Conservation (phyloP, 805 yeast species). For the Komagataella kurtzmanii region DNA sequence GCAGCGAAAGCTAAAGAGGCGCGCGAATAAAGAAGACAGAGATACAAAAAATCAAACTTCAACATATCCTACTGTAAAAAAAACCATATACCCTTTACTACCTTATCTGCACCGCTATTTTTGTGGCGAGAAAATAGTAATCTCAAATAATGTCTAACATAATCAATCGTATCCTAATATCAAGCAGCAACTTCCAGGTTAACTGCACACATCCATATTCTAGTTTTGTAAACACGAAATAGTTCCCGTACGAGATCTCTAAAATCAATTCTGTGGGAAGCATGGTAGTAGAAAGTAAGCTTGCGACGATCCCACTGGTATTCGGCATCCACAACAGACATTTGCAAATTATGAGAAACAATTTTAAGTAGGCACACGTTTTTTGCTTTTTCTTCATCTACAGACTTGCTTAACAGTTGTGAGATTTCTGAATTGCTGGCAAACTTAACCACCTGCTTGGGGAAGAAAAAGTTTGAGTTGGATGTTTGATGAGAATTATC, state of each 20-base stretch:
- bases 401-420: slow-evolving; percentile 41
- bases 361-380: slow-evolving; percentile 46
- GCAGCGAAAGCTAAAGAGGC: too few relatives aligned
- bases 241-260: slow-evolving; percentile 66
- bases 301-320: slow-evolving; percentile 79
- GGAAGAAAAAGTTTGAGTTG: slow-evolving; percentile 44
- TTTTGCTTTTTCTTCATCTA: slow-evolving; percentile 61
- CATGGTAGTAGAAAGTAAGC: slow-evolving; percentile 59
- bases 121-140: too few relatives aligned
- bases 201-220: slow-evolving; percentile 85
- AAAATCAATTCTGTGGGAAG: slow-evolving; percentile 59
- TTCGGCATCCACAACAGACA: slow-evolving; percentile 67
- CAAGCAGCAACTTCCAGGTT: slow-evolving; percentile 5
- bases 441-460: slow-evolving; percentile 50
- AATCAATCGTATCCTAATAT: not conserved
- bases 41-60: not conserved
- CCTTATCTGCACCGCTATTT: not conserved
- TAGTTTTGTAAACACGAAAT: slow-evolving; percentile 62
- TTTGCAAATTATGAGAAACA: slow-evolving; percentile 30
- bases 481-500: not conserved
- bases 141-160: not conserved
- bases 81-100: not conserved
- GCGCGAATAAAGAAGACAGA: not conserved
- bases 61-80: not conserved
- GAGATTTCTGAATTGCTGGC: slow-evolving; percentile 51